Evolutionary conservation across 176 grass and related monocot genomes (phyloP), one percentile per base, ranked within the genome.

Genomic region (Musa troglodytarum): DNA sequence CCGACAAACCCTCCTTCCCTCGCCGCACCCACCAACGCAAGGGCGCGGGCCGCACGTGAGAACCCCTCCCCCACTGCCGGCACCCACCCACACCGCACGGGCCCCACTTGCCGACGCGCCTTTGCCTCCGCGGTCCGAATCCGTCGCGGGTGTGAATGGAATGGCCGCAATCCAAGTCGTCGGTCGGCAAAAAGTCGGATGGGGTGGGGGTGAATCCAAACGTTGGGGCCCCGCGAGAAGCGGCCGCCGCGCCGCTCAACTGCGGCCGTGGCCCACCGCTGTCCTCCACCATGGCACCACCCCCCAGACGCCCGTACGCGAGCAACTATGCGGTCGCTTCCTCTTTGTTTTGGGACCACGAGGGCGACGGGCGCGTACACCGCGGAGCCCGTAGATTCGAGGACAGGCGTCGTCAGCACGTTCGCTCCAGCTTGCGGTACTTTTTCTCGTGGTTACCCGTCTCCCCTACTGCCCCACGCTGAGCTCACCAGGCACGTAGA

Each of bases 331-430:
- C 20, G 63, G 63, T 23, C 63, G 21, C 3, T 3, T 13, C 63
- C 22, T 65, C 11, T 17, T 17, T 20, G 21, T 64, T 64, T 64
- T 25, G 28, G 65, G 65, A 68, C 65, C 65, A 9, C 17, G 65
- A 16, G 25, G 65, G 26, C 65, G 65, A 68, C 65, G 65, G 65
- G 25, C 16, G 64, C 23, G 0, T 28, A 14, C 64, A 66, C 56
- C 3, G 13, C 17, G 1, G 19, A 1, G 57, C 57, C 21, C 57
- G 26, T 43, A 43, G 13, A 68, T 68, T 13, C 26, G 65, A 43
- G 65, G 65, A 68, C 65, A 68, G 26, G 26, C 65, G 24, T 68
- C 65, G 65, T 34, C 65, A 29, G 34, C 26, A 68, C 65, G 65
- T 26, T 68, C 15, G 0, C 65, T 61, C 57, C 57, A 17, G n/a